Conservation (phyloP, 2,329 filamentous ascomycete genomes). For the Sporothrix humicola region DNA sequence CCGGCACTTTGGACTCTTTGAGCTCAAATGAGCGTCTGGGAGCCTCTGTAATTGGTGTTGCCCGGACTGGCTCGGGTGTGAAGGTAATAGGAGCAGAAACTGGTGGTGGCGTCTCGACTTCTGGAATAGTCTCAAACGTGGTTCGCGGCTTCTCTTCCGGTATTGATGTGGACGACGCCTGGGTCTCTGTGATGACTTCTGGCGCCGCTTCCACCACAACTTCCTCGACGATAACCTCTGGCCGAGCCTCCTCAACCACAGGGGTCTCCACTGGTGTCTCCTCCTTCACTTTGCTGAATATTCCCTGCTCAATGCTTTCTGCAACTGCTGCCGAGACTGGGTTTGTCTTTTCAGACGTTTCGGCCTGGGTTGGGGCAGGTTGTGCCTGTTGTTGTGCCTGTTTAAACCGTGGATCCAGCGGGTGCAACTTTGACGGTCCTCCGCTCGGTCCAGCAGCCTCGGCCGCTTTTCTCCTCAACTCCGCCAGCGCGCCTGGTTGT, state of each 20-base stretch:
- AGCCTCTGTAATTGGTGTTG: background rate
- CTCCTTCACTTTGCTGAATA: slow-evolving; percentile 49
- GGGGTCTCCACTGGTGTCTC: background rate
- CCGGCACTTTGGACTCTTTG: slow-evolving; percentile 87
- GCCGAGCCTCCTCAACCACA: background rate
- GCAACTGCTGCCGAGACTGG: slow-evolving; percentile 45
- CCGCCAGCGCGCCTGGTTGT: slow-evolving; percentile 24
- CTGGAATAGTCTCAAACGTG: background rate
- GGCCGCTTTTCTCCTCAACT: slow-evolving; percentile 17
- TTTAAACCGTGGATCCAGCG: slow-evolving; percentile 37
- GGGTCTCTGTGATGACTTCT: background rate
- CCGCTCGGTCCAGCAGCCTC: background rate
- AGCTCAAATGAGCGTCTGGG: slow-evolving; percentile 60
- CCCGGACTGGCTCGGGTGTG: background rate
- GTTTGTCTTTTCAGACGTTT: background rate
- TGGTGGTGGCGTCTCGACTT: background rate
- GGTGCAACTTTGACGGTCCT: slow-evolving; percentile 33
- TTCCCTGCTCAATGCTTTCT: slow-evolving; percentile 51
- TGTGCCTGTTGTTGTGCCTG: background rate
- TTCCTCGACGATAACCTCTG: background rate
- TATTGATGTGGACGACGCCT: background rate
- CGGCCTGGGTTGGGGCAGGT: background rate
- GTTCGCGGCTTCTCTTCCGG: background rate
- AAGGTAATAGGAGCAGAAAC: background rate
- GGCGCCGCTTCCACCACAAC: too few relatives aligned